Evolutionary conservation across 2,329 filamentous ascomycete genomes (phyloP), one percentile per base, ranked within the genome.

Genomic region (Hymenoscyphus infarciens): DNA sequence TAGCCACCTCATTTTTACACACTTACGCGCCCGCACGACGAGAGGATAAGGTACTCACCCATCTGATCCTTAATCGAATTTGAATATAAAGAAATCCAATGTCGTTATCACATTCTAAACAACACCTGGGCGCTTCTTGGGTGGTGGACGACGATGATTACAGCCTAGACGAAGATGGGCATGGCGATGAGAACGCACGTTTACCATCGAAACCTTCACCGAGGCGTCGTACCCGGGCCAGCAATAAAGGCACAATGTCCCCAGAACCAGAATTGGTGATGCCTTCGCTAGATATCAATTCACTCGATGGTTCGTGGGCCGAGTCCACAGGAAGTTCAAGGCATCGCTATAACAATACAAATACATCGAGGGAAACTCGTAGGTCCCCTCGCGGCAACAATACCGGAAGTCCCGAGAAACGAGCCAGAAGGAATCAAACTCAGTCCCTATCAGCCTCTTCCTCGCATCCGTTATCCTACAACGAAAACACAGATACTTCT

Each of bases 251-350:
- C 29, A 70, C 66, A 13, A 70, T 61, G 60, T 73, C 73, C 1
- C 71, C 71, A 31, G 72, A 71, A 22, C 72, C 72, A n/a, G 68
- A 73, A 56, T 61, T 75, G 29, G 67, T 74, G 11, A 74, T 75
- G 72, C 73, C 72, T 56, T 68, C 71, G 11, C 39, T 74, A n/a
- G 69, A 73, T 59, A 33, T 63, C 10, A 63, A 71, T 56, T 71
- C 69, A 38, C 52, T 74, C 35, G 69, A 73, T 55, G 70, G 68
- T 13, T 74, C 72, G 8, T 70, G 72, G 69, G 63, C 63, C 38
- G 70, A 70, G 19, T 61, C 64, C 5, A 71, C 63, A 57, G 66
- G 61, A 27, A 70, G 57, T 49, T 62, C 60, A 56, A 67, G 64
- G 58, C 31, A 52, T 22, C 62, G 61, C 56, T 65, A 57, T 49